Conservation (phyloP, 768 basidiomycete species). For the Kwoniella sp. region DNA sequence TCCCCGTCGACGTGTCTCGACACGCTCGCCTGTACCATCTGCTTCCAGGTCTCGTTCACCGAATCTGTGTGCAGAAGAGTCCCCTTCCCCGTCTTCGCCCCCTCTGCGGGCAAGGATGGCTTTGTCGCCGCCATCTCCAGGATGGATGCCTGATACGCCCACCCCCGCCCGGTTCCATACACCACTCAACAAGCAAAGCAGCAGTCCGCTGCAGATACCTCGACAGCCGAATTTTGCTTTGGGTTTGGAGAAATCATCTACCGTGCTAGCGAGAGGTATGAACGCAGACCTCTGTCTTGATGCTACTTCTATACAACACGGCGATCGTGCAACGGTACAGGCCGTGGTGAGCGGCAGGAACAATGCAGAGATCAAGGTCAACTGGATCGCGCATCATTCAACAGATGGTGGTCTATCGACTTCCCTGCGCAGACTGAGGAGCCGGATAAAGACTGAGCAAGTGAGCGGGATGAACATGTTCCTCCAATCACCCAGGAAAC, state of each 20-base stretch:
- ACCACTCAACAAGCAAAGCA: neutral
- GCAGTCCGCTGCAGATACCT: neutral
- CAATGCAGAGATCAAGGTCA: conserved; percentile 1
- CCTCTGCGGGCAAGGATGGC: neutral
- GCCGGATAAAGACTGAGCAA: neutral
- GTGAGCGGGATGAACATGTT: conserved; percentile 15
- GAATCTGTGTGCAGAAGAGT: neutral
- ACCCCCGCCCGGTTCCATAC: conserved; percentile 13
- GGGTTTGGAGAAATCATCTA: too few species aligned
- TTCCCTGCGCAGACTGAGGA: neutral
- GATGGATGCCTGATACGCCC: conserved; percentile 19
- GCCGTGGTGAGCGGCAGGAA: neutral
- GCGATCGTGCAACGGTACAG: neutral
- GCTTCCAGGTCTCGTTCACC: neutral
- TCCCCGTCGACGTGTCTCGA: neutral
- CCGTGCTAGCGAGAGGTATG: too few species aligned
- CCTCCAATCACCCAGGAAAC: conserved; percentile 10
- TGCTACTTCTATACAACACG: neutral
- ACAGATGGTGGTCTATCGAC: conserved; percentile 11
- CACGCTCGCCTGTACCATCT: conserved; percentile 1
- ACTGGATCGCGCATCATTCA: conserved; percentile 11
- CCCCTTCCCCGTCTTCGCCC: neutral
- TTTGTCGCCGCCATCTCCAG: conserved; percentile 4
- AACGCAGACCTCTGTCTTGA: neutral
- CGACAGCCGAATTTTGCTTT: neutral